Evolutionary conservation across 345 rosid genomes (phyloP).

Genomic region (Ceriops decandra): DNA sequence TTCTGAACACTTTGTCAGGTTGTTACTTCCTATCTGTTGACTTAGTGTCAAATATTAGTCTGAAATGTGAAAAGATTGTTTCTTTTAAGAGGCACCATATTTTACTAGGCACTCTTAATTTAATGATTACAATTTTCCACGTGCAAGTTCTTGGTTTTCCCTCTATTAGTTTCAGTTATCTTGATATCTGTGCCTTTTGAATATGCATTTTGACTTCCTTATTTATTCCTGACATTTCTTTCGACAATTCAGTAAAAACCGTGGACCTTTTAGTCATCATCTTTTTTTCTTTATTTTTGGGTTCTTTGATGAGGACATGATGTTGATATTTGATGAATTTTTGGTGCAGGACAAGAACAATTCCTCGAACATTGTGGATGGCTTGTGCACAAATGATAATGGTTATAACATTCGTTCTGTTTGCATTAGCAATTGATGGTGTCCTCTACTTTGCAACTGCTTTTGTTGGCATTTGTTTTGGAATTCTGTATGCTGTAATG

Average conservation of each 20-base stretch:
- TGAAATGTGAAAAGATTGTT: constrained; percentile 6
- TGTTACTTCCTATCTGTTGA: constrained; percentile 6
- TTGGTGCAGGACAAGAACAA: constrained; percentile 47
- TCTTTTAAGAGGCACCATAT: background rate
- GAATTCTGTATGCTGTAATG: constrained; percentile 59
- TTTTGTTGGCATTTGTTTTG: constrained; percentile 66
- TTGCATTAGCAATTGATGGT: constrained; percentile 48
- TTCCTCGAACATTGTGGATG: constrained; percentile 90
- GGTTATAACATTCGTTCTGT: constrained; percentile 56
- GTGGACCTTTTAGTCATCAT: too few relatives aligned
- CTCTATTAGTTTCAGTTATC: background rate
- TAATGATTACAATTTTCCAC: too few relatives aligned
- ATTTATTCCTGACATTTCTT: background rate
- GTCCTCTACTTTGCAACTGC: constrained; percentile 63
- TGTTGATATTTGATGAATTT: background rate
- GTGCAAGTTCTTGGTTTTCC: background rate
- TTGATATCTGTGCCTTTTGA: background rate
- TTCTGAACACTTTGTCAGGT: constrained; percentile 94
- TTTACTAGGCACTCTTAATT: background rate
- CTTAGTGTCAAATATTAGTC: constrained; percentile 1
- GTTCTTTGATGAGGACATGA: background rate
- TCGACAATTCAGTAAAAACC: too few relatives aligned
- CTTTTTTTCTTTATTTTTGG: background rate
- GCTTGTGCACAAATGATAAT: constrained; percentile 48
- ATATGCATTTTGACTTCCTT: background rate